Percentiles rank a stretch among this genome's conserved stretches.
These are phyloP conservation scores for Neonectria faginata DNA, from an alignment of 2,329 filamentous ascomycete genomes.

Conservation along the genomic window DNA sequence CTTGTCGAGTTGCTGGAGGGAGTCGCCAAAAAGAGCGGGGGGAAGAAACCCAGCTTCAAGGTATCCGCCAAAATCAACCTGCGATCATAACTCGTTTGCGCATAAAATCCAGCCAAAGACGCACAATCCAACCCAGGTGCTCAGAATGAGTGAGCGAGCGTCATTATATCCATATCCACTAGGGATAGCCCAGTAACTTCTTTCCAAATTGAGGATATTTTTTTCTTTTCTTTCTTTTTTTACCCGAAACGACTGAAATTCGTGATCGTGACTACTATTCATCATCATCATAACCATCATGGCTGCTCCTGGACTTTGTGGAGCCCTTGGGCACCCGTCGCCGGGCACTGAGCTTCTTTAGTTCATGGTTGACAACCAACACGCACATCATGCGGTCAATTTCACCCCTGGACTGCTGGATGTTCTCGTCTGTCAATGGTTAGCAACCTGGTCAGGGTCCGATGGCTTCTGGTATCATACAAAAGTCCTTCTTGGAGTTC, in stretches of 20 bases:
- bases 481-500: slow-evolving; percentile 50
- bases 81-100: slow-evolving; percentile 39
- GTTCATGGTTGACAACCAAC: slow-evolving; percentile 54
- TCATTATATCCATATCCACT: slow-evolving; percentile 35
- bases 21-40: slow-evolving; percentile 49
- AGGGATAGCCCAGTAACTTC: slow-evolving; percentile 21
- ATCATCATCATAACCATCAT: slow-evolving; percentile 45
- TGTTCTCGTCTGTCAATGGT: slow-evolving; percentile 46
- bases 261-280: slow-evolving; percentile 31
- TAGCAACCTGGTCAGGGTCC: slow-evolving; percentile 24
- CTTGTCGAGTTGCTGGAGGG: slow-evolving; percentile 51
- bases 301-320: slow-evolving; percentile 43
- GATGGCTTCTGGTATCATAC: slow-evolving; percentile 41
- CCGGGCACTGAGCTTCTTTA: slow-evolving; percentile 54
- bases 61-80: slow-evolving; percentile 47
- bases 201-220: slow-evolving; percentile 23
- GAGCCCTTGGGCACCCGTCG: slow-evolving; percentile 46
- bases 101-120: slow-evolving; percentile 30
- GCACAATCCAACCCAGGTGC: slow-evolving; percentile 25
- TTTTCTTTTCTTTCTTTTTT: slow-evolving; percentile 21
- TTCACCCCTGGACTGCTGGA: slow-evolving; percentile 49
- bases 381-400: slow-evolving; percentile 50
- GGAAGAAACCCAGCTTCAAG: slow-evolving; percentile 50
- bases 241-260: slow-evolving; percentile 38
- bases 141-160: slow-evolving; percentile 31